Evolutionary conservation across 768 basidiomycete genomes (phyloP).

Genomic region (Cystoderma amianthinum): DNA sequence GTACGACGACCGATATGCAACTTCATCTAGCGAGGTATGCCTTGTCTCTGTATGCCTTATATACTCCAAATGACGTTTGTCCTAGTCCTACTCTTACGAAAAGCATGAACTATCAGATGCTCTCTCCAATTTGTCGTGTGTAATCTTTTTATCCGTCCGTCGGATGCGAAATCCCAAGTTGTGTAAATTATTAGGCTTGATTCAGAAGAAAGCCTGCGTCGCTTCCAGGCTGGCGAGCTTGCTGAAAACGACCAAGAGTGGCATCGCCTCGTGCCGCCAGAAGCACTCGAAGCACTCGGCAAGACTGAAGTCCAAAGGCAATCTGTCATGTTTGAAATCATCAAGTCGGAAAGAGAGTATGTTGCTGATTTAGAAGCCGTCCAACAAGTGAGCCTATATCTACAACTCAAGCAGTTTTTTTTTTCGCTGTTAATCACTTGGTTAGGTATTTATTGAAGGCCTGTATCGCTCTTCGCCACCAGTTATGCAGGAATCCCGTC

Average conservation of each 20-base stretch:
- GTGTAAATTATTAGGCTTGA: slow-evolving; percentile 35
- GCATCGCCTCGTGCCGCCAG: slow-evolving; percentile 71
- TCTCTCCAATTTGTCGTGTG: slow-evolving; percentile 1
- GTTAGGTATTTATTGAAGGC: slow-evolving; percentile 67
- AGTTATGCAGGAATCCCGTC: slow-evolving; percentile 46
- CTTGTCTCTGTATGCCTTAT: not conserved
- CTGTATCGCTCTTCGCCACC: slow-evolving; percentile 57
- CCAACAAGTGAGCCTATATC: slow-evolving; percentile 42
- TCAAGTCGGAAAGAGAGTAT: slow-evolving; percentile 87
- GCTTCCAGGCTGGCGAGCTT: slow-evolving; percentile 64
- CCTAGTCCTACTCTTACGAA: not conserved
- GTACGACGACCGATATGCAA: too few relatives aligned
- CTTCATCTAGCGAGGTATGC: too few relatives aligned
- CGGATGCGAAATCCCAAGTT: slow-evolving; percentile 12
- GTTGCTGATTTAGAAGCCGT: slow-evolving; percentile 71
- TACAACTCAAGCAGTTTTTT: too few relatives aligned
- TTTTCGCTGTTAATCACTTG: slow-evolving; percentile 1
- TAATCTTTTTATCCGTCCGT: slow-evolving; percentile 24
- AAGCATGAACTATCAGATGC: not conserved
- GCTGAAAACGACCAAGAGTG: slow-evolving; percentile 74
- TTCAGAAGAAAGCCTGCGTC: slow-evolving; percentile 54
- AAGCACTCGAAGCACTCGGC: slow-evolving; percentile 63
- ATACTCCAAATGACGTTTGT: not conserved
- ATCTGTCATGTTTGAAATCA: slow-evolving; percentile 81
- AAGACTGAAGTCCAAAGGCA: slow-evolving; percentile 80